Evolutionary conservation across 257 asterid genomes (phyloP).

Genomic region (Ajuga chamaepitys): DNA sequence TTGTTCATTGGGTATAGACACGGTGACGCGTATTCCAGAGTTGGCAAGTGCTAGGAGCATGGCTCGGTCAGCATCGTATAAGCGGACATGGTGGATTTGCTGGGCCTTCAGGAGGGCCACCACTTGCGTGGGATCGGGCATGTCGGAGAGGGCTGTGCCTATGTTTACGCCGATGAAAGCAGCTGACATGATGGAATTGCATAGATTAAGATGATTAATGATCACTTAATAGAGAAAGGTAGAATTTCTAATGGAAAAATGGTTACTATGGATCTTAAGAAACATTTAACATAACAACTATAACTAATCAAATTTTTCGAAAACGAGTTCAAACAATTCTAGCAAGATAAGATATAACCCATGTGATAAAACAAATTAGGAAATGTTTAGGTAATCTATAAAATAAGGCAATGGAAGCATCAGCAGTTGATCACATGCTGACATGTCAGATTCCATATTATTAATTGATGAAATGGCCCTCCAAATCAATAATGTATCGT

Average conservation of each 20-base stretch:
- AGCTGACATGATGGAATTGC: constrained; percentile 22
- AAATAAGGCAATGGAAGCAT: constrained; percentile 10
- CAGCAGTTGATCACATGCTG: constrained; percentile 25
- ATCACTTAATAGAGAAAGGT: not conserved
- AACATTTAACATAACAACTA: no score
- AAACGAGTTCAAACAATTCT: no score
- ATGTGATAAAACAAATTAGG: constrained; percentile 20
- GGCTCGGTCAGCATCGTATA: constrained; percentile 58
- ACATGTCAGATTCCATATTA: constrained; percentile 24
- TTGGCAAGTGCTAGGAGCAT: constrained; percentile 80
- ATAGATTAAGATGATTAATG: not conserved
- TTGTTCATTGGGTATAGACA: constrained; percentile 82
- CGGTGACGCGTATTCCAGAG: constrained; percentile 57
- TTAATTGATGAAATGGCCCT: constrained; percentile 27
- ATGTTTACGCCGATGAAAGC: constrained; percentile 79
- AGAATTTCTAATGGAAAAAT: no score
- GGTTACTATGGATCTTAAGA: no score
- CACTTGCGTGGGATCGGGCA: constrained; percentile 80
- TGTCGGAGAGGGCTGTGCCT: constrained; percentile 75
- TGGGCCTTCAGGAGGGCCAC: constrained; percentile 83
- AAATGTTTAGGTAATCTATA: constrained; percentile 12
- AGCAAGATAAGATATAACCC: constrained; percentile 21
- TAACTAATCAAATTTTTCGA: no score
- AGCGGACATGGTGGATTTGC: constrained; percentile 69
- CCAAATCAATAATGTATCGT: not conserved